Base-by-base conservation (phyloP, 352 stramenopile genomes). In the Phytopythium aichiense region DNA sequence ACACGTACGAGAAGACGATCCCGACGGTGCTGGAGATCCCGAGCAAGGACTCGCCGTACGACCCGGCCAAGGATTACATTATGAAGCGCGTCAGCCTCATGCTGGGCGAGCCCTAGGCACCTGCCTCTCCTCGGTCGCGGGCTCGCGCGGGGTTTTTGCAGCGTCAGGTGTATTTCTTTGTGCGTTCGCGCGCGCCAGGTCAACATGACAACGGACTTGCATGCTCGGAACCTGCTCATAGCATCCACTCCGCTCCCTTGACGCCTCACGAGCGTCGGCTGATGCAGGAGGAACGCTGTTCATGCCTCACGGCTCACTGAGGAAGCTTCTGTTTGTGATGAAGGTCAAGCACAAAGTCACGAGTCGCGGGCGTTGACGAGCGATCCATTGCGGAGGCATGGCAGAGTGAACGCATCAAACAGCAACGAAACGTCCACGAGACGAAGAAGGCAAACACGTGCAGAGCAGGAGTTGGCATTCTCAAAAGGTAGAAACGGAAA, bases 31-130 rank as follows among this genome's bases (percentile, higher is more conserved):
- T 99, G 58, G 97, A 99, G 76, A 99, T 99, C 68, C 97, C 96
- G 49, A 98, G 88, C 73, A 99, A 99, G 64, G 90, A 97, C 69
- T 79, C 75, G 57, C 91, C 89, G 52, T 99, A 99, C 72, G 96
- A 99, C 75, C 95, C 97, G 23, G 74, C 96, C 63, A 98, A 99
- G 87, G 97, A 99, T 84, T 99, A 98, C 77, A 99, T 99, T 76
- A 99, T 99, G 96, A 97, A 98, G 84, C 87, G 96, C 63, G 95
- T 99, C 43, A 96, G 91, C 68, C 73, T 95, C 56, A 94, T 98
- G 86, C 87, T 98, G 12, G 91, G 91, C 63, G 86, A 91, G 67
- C 61, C 56, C 40, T 79, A 70, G 7, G 23, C 28, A 28, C 4
- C 31, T n/a, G 20, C 30, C 30, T 28, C 1, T 2, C 22, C 6